Conservation (phyloP, 2,329 filamentous ascomycete genomes). For the Rhytidhysteron rufulum region DNA sequence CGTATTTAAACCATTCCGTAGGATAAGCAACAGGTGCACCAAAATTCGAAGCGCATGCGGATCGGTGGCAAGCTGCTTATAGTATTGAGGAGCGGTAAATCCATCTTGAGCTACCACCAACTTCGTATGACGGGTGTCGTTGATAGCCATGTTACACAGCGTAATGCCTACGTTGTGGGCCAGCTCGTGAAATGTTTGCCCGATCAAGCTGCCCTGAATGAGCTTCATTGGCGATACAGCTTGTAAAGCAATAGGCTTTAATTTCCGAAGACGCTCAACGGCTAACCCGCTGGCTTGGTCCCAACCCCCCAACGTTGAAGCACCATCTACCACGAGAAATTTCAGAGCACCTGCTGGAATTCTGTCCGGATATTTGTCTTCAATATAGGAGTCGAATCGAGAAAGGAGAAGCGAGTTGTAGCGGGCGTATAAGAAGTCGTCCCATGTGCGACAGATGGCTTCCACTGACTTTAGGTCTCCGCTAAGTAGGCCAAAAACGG, state of each 20-base stretch:
- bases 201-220: constrained; percentile 71
- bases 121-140: constrained; percentile 22
- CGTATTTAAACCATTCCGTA: constrained; percentile 47
- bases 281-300: constrained; percentile 52
- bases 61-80: constrained; percentile 35
- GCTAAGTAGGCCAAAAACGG: constrained; percentile 85
- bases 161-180: constrained; percentile 42
- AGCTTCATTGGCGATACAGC: constrained; percentile 66
- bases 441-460: constrained; percentile 72
- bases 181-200: constrained; percentile 50
- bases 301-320: constrained; percentile 58
- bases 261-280: constrained; percentile 57
- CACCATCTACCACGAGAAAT: constrained; percentile 62
- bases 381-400: constrained; percentile 71
- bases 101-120: constrained; percentile 30
- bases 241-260: constrained; percentile 55
- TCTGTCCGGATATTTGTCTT: constrained; percentile 52
- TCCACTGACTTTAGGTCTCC: constrained; percentile 78
- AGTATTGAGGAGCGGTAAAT: constrained; percentile 13
- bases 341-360: constrained; percentile 54
- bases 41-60: constrained; percentile 43
- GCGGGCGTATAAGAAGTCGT: constrained; percentile 81
- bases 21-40: constrained; percentile 59
- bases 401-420: constrained; percentile 81
- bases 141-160: constrained; percentile 36